Evolutionary conservation across 2,329 filamentous ascomycete genomes (phyloP), one percentile per base, ranked within the genome.

Genomic region (Tolypocladium album): DNA sequence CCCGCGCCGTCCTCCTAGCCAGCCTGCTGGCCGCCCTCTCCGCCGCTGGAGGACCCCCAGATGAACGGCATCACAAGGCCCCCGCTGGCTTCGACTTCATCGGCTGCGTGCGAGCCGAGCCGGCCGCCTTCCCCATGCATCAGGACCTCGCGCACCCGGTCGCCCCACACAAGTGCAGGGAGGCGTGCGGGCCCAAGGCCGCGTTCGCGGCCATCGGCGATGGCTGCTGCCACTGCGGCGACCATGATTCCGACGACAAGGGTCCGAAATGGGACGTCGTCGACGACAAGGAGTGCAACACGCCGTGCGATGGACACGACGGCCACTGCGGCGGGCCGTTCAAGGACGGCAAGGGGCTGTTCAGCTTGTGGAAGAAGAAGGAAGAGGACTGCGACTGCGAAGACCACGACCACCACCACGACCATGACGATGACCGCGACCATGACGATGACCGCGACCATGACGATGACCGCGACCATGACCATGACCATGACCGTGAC

Each of bases 91-190:
- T 65, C 60, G 58, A 66, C 52, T 71, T 69, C 60, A 57, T 70
- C 59, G 71, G 69, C 60, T 73, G 71, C 65, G 65, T 68, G 55
- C 50, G 66, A 38, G 62, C 62, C 57, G 47, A 62, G 4, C 59
- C 62, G 5, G 36, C 60, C 13, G 40, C 56, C 15, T 71, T 71
- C 50, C 57, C 64, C 31, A 38, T 61, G 45, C 40, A 52, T 24
- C 57, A 61, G 40, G 39, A 62, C 13, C 59, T 70, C 27, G 11
- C 57, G n/a, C 7, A 43, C 1, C 39, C 61, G 4, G 67, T 69
- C 38, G 64, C 62, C 36, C 56, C 64, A 12, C 55, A 62, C 58
- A 40, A 67, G 34, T 70, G 68, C 59, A 63, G 64, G 59, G 40
- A 22, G 11, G 64, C 64, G 8, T 69, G 66, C 56, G 59, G 50